Evolutionary conservation across 2,329 filamentous ascomycete genomes (phyloP), one percentile per base, ranked within the genome.

Genomic region (Zelopaecilomyces penicillatus): DNA sequence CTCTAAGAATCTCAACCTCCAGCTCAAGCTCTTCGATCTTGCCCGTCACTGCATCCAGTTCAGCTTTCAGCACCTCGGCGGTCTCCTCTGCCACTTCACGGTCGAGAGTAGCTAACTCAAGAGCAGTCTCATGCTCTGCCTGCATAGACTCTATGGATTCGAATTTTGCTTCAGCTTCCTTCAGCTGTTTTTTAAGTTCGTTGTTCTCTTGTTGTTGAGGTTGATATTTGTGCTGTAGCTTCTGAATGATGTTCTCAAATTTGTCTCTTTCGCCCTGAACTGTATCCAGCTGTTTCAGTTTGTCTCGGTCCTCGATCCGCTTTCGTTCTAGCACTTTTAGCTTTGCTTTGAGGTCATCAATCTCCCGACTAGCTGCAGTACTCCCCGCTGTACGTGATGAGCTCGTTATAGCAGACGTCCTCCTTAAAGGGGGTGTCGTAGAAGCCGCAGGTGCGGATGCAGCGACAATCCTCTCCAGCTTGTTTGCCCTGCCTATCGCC

Each of bases 21-120:
- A 96, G 71, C 55, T 93, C 82, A 6, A 95, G 70, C 62, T 97
- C 90, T 61, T 97, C 90, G 1, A 81, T 67, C 57, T 83, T 88
- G 46, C 78, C 69, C 57, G 87, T 87, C 43, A 95, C 63, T 2
- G 80, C 75, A 33, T 95, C 86, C 27, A 94, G 69, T 58, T 98
- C 90, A 2, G 78, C 75, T 61, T 89, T 93, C 41, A 85, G 72
- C 12, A 84, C 80, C 53, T 97, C 93, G 1, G 87, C 84, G 37
- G 82, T 88, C 65, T 96, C 91, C 63, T 98, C 90, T 0, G 93
- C 93, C 86, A 97, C 95, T 64, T 98, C 91, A 37, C 87, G 81
- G 60, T 98, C 93, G 28, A 98, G 70, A 0, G 87, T 84, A 5
- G 89, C 88, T 65, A 93, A 78, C 65, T 98, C 93, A 57, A 96